Percentiles rank a stretch among this genome's conserved stretches.
phyloP scores from a whole-genome alignment of 108 stramenopile genomes.

The Ochromonas danica region DNA sequence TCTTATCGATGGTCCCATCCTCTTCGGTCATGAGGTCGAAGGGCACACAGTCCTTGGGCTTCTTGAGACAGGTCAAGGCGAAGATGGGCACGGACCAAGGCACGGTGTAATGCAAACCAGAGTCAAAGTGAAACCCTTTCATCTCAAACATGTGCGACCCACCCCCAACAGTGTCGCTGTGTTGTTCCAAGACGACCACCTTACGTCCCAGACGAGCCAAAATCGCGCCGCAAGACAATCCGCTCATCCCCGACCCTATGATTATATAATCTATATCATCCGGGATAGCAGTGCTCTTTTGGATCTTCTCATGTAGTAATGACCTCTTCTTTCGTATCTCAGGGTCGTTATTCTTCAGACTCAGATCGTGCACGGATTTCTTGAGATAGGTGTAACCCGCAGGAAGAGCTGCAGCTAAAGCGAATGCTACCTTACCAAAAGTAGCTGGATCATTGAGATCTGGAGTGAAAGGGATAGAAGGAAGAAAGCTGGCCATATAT shows the following conservation, averaged over 20 bases:
- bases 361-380: background rate
- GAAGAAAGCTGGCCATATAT: too few species aligned
- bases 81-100: constrained; percentile 35
- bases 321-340: background rate
- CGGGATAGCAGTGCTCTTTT: constrained; percentile 7
- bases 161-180: constrained; percentile 56
- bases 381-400: background rate
- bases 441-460: too few species aligned
- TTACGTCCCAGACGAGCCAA: constrained; percentile 63
- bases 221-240: constrained; percentile 75
- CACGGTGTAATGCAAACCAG: constrained; percentile 62
- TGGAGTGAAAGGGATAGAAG: too few species aligned
- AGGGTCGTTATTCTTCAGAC: background rate
- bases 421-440: too few species aligned
- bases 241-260: constrained; percentile 80
- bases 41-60: constrained; percentile 44
- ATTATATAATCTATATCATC: constrained; percentile 66
- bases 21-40: constrained; percentile 49
- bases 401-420: too few species aligned
- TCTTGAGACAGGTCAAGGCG: constrained; percentile 38
- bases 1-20: constrained; percentile 56
- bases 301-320: background rate
- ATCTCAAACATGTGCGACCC: constrained; percentile 59
- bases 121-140: constrained; percentile 61
- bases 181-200: constrained; percentile 73